Evolutionary conservation across 495 filamentous ascomycete genomes (phyloP).

Genomic region (Penicillium verhagenii): DNA sequence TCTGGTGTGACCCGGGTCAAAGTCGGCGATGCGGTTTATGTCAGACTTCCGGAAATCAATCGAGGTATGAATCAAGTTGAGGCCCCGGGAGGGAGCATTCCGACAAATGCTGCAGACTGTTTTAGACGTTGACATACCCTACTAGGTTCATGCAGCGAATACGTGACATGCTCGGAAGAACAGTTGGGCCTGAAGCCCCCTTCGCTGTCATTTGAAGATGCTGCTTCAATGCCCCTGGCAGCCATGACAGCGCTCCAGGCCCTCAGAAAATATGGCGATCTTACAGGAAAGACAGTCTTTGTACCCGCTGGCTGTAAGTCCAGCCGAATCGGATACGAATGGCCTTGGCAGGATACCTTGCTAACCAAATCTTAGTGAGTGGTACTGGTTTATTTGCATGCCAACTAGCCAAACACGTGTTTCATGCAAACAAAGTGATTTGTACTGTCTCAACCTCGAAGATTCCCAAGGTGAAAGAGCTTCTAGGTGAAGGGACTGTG

Average conservation of each 20-base stretch:
- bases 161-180: not conserved
- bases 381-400: slow-evolving; percentile 35
- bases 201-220: slow-evolving; percentile 35
- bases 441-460: slow-evolving; percentile 54
- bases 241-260: slow-evolving; percentile 43
- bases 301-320: slow-evolving; percentile 43
- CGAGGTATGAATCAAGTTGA: not conserved
- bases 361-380: slow-evolving; percentile 34
- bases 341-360: not conserved
- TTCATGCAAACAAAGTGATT: slow-evolving; percentile 47
- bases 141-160: slow-evolving; percentile 12
- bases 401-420: slow-evolving; percentile 53
- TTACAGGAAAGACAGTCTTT: slow-evolving; percentile 55
- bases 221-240: slow-evolving; percentile 38
- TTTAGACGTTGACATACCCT: not conserved
- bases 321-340: not conserved
- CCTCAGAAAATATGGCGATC: slow-evolving; percentile 34
- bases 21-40: not conserved
- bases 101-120: not conserved
- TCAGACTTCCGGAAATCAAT: not conserved
- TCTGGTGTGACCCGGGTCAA: not conserved
- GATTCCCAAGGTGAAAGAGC: slow-evolving; percentile 37
- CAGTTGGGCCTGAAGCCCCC: not conserved
- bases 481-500: slow-evolving; percentile 32
- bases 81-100: too few species aligned